Base-by-base conservation (phyloP, 2,329 filamentous ascomycete species). In the Neonectria ditissima region DNA sequence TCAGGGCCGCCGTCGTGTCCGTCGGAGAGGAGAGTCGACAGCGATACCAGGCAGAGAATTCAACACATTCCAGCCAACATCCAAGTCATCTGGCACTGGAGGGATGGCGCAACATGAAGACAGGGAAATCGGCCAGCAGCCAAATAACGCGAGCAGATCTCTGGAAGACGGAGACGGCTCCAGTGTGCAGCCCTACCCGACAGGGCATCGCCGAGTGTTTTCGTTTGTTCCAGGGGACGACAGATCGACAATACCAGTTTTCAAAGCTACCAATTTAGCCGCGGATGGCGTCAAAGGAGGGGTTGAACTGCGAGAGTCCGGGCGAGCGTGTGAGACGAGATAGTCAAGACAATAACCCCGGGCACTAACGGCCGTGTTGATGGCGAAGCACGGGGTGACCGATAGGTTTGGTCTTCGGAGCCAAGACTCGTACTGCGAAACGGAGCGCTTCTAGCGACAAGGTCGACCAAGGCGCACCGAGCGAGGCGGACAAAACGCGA, bases 181-280 rank as follows among this genome's bases (percentile, higher is more conserved):
- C 28, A n/a, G 24, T 32, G 48, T 48, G 47, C 47, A n/a, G 41
- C 60, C 45, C 18, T 28, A 30, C 53, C 30, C 54, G 44, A 37
- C 52, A 9, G 50, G 18, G 11, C 69, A 75, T 54, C 67, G 59
- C 45, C 70, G 74, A 53, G 68, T 70, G 30, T 76, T 76, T 50
- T 76, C 74, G 3, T 76, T 76, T 54, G 69, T 73, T 26, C 66
- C 68, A 22, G 74, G 72, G 52, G 70, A 75, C 37, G 70, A 75
- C 55, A 63, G 28, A 43, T 56, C 67, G 43, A 55, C 43, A 48
- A 54, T 62, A 22, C 55, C 30, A 43, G 14, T 43, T 39, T 43
- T 39, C 9, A 4, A 32, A 4, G 10, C 6, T 9, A 20, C 34
- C 16, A 57, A 32, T 3, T 26, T 20, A 47, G 5, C 18, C 13